Conservation (phyloP, 805 yeast genomes). For the Starmerella tilneyi region DNA sequence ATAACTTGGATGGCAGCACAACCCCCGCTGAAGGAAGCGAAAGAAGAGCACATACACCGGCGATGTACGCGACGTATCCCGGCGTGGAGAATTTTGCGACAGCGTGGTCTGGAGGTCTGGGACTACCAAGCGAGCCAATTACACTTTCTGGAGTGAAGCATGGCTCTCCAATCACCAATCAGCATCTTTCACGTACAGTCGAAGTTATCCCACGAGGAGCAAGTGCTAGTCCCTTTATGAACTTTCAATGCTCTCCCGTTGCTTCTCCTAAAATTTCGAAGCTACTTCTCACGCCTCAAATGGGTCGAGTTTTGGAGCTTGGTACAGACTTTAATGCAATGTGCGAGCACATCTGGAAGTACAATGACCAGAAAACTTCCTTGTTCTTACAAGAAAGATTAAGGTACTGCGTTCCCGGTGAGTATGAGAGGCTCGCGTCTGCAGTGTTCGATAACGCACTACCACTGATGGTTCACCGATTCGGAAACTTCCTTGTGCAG, state of each 20-base stretch:
- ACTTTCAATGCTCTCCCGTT: neutral
- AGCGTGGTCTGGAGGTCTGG: too few relatives aligned
- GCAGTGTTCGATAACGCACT: conserved; percentile 28
- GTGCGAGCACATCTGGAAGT: conserved; percentile 15
- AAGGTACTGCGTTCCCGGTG: conserved; percentile 27
- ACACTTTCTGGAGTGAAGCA: too few relatives aligned
- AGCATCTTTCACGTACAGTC: too few relatives aligned
- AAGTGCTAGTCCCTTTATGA: neutral
- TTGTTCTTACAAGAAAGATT: conserved; percentile 36
- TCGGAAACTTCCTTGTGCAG: conserved; percentile 37
- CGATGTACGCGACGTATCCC: too few relatives aligned
- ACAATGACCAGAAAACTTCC: conserved; percentile 36
- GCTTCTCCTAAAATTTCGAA: neutral
- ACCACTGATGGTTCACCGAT: conserved; percentile 34
- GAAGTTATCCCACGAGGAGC: neutral
- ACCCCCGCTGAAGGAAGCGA: neutral
- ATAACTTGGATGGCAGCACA: neutral
- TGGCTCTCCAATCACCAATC: too few relatives aligned
- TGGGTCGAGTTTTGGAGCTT: neutral
- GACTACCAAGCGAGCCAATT: too few relatives aligned
- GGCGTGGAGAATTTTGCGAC: too few relatives aligned
- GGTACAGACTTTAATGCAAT: neutral
- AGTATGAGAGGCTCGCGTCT: conserved; percentile 28
- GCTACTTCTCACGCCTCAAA: neutral
- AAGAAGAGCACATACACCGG: too few relatives aligned